A percentile compares a stretch with the other conserved stretches of the same genome.
Conservation (phyloP, 1,284 basidiomycete genomes). For the Trichosporon coremiiforme region DNA sequence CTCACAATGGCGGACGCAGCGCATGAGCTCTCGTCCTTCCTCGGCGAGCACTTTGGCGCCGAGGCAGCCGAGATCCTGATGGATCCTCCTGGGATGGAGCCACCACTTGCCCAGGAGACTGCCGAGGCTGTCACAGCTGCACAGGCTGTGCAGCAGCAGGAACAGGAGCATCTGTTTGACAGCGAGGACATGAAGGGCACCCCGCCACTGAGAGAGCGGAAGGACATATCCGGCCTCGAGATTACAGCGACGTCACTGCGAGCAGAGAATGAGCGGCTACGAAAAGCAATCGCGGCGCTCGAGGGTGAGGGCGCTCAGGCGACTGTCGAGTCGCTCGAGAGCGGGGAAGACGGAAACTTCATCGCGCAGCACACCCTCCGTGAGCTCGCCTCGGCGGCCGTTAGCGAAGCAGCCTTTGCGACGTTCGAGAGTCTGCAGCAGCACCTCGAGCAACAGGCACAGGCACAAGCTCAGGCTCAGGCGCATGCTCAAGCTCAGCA, state of each 20-base stretch:
- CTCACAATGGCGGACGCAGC: constrained; percentile 9
- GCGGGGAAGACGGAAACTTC: constrained; percentile 13
- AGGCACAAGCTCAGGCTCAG: constrained; percentile 5
- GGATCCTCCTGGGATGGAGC: background rate
- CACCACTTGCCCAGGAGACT: background rate
- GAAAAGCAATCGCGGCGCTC: constrained; percentile 21
- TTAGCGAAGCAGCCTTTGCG: constrained; percentile 17
- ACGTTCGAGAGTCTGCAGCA: constrained; percentile 31
- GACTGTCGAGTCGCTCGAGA: constrained; percentile 6
- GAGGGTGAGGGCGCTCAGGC: constrained; percentile 15
- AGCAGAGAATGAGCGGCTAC: constrained; percentile 31
- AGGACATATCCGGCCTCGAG: constrained; percentile 21
- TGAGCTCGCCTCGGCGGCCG: constrained; percentile 33
- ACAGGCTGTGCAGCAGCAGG: background rate
- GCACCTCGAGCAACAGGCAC: constrained; percentile 26
- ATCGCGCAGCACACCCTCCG: constrained; percentile 30
- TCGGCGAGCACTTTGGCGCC: constrained; percentile 13
- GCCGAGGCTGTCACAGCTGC: constrained; percentile 1
- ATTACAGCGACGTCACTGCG: constrained; percentile 22
- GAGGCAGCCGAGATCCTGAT: constrained; percentile 11
- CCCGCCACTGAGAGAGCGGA: background rate
- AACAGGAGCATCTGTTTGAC: background rate
- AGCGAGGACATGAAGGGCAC: constrained; percentile 5
- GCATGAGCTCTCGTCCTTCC: constrained; percentile 15
- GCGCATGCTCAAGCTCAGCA: background rate